Evolutionary conservation across 805 yeast genomes (phyloP), one percentile per base, ranked within the genome.

Genomic region (Hagleromyces aurorensis): DNA sequence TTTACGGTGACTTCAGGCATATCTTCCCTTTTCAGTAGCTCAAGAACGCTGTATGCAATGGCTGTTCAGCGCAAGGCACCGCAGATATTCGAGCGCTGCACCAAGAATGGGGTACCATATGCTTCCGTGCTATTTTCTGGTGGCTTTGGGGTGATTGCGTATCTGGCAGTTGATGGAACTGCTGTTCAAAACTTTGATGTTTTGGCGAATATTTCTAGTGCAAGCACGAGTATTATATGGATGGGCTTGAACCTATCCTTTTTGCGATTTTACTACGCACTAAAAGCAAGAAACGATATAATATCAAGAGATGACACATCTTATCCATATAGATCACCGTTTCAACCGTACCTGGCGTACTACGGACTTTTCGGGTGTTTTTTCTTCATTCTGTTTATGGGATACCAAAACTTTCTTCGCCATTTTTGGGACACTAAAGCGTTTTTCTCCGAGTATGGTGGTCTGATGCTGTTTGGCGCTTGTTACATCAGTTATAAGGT

Each of bases 211-310:
- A 65, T 82, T 19, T 70, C 82, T 30, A 75, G 87, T 3, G 72
- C 87, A 0, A 70, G 87, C 1, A 87, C 86, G 0, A 69, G 84
- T 30, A 56, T 85, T 19, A 84, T 81, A 23, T 85, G 94, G 94
- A 57, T 66, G 40, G 81, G 84, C 4, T 72, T 79, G 70, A 74
- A 80, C 42, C 48, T 75, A 11, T 64, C 84, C 3, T 80, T 66
- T 47, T 50, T 79, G 21, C 55, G 87, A 30, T 79, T 78, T 46
- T 75, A 69, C 52, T 70, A 65, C 38, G 87, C 82, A 0, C 54
- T 79, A 38, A 64, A 67, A 39, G 55, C 61, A 30, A 57, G 86
- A 25, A 77, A 78, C 1, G 85, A 78, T 47, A 74, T 78, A 30
- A 70, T 76, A 19, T 64, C 71, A 25, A 62, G 86, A 42, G 68